Conservation (phyloP, 768 basidiomycete genomes). For the Leccinum subtestaceum region DNA sequence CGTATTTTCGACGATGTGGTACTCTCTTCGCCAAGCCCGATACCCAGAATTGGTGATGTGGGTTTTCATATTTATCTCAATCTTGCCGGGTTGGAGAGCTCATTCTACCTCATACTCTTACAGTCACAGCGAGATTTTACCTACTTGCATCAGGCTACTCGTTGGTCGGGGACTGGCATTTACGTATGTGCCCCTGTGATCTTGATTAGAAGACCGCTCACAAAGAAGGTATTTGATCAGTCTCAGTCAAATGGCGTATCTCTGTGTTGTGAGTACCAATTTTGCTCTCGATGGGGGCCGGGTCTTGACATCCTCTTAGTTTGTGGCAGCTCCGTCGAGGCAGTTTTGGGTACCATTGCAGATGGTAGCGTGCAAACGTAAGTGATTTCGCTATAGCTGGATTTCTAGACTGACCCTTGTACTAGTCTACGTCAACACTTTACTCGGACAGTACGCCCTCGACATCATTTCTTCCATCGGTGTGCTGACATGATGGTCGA, state of each 20-base stretch:
- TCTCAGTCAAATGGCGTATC: conserved; percentile 15
- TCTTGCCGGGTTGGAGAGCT: neutral
- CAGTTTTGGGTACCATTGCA: conserved; percentile 28
- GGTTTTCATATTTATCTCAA: conserved; percentile 1
- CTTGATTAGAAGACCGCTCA: neutral
- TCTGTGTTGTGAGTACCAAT: conserved; percentile 20
- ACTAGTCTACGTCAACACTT: conserved; percentile 29
- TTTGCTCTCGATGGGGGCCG: neutral
- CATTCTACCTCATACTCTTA: neutral
- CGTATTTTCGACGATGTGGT: conserved; percentile 15
- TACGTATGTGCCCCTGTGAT: conserved; percentile 17
- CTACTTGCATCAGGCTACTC: neutral
- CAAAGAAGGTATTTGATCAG: conserved; percentile 5
- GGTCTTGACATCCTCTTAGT: conserved; percentile 14
- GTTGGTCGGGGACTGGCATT: conserved; percentile 25
- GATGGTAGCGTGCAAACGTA: conserved; percentile 27
- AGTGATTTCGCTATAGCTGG: neutral
- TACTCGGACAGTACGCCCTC: conserved; percentile 25
- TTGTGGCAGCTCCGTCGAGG: conserved; percentile 21
- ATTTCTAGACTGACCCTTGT: neutral
- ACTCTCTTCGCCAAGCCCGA: conserved; percentile 19
- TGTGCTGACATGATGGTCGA: conserved; percentile 1
- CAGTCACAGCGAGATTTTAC: conserved; percentile 16
- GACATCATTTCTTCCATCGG: neutral
- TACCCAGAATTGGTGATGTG: conserved; percentile 18